Percentiles rank a stretch among this genome's conserved stretches.
Conservation (phyloP, 345 rosid species). For the Pistacia integerrima region DNA sequence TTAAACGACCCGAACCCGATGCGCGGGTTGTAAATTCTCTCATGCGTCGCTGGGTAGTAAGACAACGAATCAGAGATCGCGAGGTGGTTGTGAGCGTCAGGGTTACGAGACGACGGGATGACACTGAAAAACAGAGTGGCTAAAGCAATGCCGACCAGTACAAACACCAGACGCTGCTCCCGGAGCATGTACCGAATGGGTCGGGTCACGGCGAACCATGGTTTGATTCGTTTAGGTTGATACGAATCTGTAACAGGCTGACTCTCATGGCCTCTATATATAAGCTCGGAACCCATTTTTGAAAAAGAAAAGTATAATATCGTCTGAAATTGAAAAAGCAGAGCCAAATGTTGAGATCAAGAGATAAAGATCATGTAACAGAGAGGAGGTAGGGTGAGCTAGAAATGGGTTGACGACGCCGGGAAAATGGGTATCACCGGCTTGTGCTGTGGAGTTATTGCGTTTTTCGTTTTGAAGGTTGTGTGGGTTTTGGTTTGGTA, state of each 20-base stretch:
- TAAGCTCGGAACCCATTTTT: constrained; percentile 79
- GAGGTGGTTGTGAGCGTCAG: constrained; percentile 15
- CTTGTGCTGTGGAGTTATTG: not conserved
- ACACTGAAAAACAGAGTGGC: constrained; percentile 70
- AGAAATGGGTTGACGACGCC: not conserved
- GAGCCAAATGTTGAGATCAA: not conserved
- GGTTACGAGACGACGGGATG: constrained; percentile 40
- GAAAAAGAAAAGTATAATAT: not conserved
- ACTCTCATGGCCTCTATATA: constrained; percentile 76
- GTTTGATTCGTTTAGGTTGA: constrained; percentile 73
- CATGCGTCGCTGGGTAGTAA: constrained; percentile 27
- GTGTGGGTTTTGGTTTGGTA: not conserved
- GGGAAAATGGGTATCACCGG: constrained; percentile 14
- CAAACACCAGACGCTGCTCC: constrained; percentile 90
- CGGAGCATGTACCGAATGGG: constrained; percentile 80
- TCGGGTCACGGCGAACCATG: constrained; percentile 62
- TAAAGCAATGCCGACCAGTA: constrained; percentile 83
- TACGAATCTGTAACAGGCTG: constrained; percentile 52
- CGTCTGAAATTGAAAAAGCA: not conserved
- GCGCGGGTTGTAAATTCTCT: constrained; percentile 37
- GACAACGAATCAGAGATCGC: constrained; percentile 36
- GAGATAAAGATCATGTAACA: not conserved
- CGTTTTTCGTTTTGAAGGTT: not conserved
- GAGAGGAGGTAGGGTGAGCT: not conserved
- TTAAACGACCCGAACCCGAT: constrained; percentile 37